Conservation (phyloP, 257 asterid species). For the Capsicum chinense region DNA sequence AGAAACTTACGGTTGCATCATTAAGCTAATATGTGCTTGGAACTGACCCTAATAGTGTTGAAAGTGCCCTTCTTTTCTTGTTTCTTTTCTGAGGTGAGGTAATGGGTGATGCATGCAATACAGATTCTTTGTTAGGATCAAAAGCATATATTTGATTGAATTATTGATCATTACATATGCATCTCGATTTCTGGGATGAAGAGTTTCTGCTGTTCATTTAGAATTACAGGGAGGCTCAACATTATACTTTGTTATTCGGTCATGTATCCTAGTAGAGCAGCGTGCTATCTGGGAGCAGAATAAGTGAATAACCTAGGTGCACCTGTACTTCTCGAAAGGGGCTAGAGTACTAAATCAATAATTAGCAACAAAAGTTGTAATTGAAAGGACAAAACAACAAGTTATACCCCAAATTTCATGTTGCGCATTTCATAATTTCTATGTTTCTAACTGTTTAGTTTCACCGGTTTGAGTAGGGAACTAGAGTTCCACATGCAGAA, state of each 20-base stretch:
- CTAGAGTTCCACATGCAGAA: neutral
- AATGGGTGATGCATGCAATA: neutral
- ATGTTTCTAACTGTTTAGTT: neutral
- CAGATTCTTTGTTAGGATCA: neutral
- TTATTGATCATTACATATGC: neutral
- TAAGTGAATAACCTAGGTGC: neutral
- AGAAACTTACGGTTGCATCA: neutral
- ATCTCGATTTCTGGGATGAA: neutral
- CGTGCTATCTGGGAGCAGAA: neutral
- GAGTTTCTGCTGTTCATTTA: neutral
- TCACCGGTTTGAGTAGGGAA: neutral
- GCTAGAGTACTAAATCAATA: neutral
- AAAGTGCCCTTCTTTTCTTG: neutral
- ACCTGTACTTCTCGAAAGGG: neutral
- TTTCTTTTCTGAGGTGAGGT: neutral
- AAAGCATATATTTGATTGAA: neutral
- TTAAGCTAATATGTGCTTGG: neutral
- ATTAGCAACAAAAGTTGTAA: neutral
- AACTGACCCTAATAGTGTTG: constrained; percentile 1
- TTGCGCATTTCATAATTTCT: neutral
- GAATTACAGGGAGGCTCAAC: neutral
- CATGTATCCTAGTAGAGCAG: neutral
- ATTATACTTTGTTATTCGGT: constrained; percentile 15
- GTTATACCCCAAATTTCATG: neutral
- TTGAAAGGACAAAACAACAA: neutral